phyloP scores from a whole-genome alignment of 2,329 filamentous ascomycete species.

The Simplicillium sp. region DNA sequence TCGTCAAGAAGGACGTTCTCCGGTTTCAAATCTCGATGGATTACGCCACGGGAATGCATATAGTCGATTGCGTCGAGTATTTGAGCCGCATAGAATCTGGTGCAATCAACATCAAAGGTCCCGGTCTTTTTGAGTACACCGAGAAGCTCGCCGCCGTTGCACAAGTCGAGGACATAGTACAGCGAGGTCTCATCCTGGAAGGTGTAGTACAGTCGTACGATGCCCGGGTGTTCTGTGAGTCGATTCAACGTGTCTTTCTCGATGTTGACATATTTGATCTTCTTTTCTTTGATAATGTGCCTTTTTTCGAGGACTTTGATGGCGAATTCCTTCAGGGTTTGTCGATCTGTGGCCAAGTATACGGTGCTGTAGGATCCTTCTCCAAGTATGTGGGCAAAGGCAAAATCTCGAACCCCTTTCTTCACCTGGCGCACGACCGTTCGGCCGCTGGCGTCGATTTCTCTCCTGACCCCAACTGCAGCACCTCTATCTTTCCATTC shows the following conservation, averaged over 20 bases:
- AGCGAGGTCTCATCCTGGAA: conserved; percentile 95
- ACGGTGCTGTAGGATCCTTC: conserved; percentile 98
- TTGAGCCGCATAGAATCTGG: conserved; percentile 87
- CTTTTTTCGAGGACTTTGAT: conserved; percentile 97
- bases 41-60: conserved; percentile 94
- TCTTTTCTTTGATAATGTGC: conserved; percentile 99
- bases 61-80: conserved; percentile 95
- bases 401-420: conserved; percentile 95
- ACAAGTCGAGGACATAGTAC: conserved; percentile 94
- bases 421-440: conserved; percentile 78
- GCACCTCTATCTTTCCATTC: conserved; percentile 96
- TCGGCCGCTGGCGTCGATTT: conserved; percentile 77
- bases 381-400: conserved; percentile 80
- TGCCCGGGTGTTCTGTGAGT: conserved; percentile 90
- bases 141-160: conserved; percentile 82
- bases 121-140: conserved; percentile 90
- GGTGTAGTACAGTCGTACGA: conserved; percentile 95
- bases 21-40: conserved; percentile 92
- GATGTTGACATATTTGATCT: conserved; percentile 99
- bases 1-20: conserved; percentile 94
- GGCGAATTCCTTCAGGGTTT: conserved; percentile 91
- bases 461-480: conserved; percentile 72
- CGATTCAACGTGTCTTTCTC: conserved; percentile 97
- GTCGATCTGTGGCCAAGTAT: conserved; percentile 81
- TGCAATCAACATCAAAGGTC: conserved; percentile 92